phyloP scores from a whole-genome alignment of 768 basidiomycete species.

The Hydnomerulius pinastri region DNA sequence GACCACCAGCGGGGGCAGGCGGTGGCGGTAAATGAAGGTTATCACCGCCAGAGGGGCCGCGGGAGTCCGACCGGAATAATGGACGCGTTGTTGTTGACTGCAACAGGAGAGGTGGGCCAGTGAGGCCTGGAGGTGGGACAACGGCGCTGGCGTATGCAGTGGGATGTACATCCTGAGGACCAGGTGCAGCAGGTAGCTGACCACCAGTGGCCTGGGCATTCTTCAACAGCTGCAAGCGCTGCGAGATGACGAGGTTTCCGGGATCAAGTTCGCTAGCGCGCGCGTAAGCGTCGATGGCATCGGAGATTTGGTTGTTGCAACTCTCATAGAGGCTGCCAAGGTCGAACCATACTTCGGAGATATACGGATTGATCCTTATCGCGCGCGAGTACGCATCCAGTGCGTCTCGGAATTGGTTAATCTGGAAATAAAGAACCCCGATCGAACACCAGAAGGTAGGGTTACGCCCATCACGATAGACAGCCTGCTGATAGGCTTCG shows the following conservation, averaged over 20 bases:
- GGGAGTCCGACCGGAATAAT: constrained; percentile 66
- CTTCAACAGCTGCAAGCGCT: constrained; percentile 75
- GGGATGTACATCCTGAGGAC: constrained; percentile 94
- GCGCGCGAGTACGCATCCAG: constrained; percentile 98
- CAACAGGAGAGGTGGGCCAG: constrained; percentile 66
- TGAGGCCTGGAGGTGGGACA: constrained; percentile 67
- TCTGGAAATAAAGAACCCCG: constrained; percentile 98
- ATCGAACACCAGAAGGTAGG: constrained; percentile 99
- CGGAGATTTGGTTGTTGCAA: constrained; percentile 98
- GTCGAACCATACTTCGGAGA: constrained; percentile 82
- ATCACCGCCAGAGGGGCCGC: constrained; percentile 48
- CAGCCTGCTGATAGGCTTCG: constrained; percentile 98
- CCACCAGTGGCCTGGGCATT: constrained; percentile 76
- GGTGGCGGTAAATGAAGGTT: constrained; percentile 59
- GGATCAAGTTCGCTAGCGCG: constrained; percentile 95
- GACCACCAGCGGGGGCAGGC: constrained; percentile 46
- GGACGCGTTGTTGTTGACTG: constrained; percentile 48
- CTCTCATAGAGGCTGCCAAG: constrained; percentile 95
- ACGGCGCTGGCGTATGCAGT: constrained; percentile 87
- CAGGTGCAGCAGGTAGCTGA: constrained; percentile 82
- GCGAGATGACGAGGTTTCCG: constrained; percentile 76
- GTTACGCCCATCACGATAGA: constrained; percentile 97
- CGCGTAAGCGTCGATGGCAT: constrained; percentile 98
- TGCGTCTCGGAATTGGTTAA: constrained; percentile 98
- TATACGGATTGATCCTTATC: constrained; percentile 98